Conservation (phyloP, 2,329 filamentous ascomycete species). For the Pseudogymnoascus sp. region DNA sequence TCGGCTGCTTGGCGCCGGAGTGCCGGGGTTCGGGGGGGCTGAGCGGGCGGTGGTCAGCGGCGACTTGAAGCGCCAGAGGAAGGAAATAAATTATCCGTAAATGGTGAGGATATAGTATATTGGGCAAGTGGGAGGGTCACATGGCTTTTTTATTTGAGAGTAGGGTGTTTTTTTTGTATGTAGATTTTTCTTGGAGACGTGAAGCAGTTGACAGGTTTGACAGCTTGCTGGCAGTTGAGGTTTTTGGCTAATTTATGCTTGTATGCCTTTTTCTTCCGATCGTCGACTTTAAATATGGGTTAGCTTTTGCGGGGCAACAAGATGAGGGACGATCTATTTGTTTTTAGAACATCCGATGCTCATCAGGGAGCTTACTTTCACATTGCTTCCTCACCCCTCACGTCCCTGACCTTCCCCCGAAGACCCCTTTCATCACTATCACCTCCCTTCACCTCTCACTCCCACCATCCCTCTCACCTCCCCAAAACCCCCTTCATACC, state of each 20-base stretch:
- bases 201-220: background rate
- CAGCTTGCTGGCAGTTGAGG: background rate
- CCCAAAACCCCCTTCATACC: background rate
- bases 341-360: background rate
- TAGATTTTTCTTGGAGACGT: background rate
- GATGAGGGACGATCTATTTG: background rate
- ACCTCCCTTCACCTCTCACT: no score
- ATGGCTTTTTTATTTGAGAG: background rate
- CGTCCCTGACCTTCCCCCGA: background rate
- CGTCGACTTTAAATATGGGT: background rate
- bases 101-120: background rate
- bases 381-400: background rate
- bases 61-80: background rate
- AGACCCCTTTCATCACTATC: constrained; percentile 6
- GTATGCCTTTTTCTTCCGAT: background rate
- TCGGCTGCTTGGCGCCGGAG: background rate
- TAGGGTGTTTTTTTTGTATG: background rate
- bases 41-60: background rate
- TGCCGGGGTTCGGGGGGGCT: background rate
- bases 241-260: background rate
- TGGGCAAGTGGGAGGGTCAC: background rate
- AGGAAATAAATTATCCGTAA: background rate
- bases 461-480: constrained; percentile 10
- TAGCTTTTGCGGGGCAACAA: background rate
- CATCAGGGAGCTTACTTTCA: background rate